These are phyloP conservation scores for Davidsoniella australis DNA, from an alignment of 2,329 filamentous ascomycete species.

Conservation along the genomic window DNA sequence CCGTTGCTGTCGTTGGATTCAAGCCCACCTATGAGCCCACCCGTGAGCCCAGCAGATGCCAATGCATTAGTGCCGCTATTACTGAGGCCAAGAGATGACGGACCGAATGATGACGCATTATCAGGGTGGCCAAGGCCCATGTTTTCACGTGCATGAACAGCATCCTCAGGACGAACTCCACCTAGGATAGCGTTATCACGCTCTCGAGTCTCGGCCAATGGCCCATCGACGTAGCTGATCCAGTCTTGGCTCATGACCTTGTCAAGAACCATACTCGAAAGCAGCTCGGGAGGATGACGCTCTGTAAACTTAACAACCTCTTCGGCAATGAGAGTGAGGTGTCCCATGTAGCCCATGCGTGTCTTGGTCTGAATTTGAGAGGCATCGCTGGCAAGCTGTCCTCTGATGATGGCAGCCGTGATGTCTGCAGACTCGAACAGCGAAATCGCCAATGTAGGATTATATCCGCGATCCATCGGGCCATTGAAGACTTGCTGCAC, in stretches of 20 bases:
- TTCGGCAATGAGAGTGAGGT: slow-evolving; percentile 89
- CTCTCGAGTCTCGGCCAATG: slow-evolving; percentile 81
- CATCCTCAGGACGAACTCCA: slow-evolving; percentile 81
- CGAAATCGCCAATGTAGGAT: slow-evolving; percentile 74
- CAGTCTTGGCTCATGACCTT: slow-evolving; percentile 79
- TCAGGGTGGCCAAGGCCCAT: slow-evolving; percentile 30
- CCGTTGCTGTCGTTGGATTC: slow-evolving; percentile 35
- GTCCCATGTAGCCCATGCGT: slow-evolving; percentile 94
- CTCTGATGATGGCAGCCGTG: slow-evolving; percentile 80
- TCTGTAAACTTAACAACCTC: slow-evolving; percentile 98
- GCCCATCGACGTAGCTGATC: slow-evolving; percentile 89
- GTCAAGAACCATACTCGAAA: slow-evolving; percentile 71
- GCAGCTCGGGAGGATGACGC: slow-evolving; percentile 71
- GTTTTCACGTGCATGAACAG: slow-evolving; percentile 52
- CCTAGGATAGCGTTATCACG: slow-evolving; percentile 96
- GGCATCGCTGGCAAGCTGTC: slow-evolving; percentile 72
- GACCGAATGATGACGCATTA: slow-evolving; percentile 23
- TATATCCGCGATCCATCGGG: slow-evolving; percentile 90
- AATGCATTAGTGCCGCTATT: slow-evolving; percentile 46
- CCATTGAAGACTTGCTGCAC: slow-evolving; percentile 98
- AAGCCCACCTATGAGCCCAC: slow-evolving; percentile 45
- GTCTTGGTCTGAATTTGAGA: slow-evolving; percentile 72
- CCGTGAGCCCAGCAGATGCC: slow-evolving; percentile 65
- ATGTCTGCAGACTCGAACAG: slow-evolving; percentile 83
- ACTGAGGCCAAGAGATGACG: slow-evolving; percentile 13